Base-by-base conservation (phyloP, 345 rosid species). In the Adansonia digitata region DNA sequence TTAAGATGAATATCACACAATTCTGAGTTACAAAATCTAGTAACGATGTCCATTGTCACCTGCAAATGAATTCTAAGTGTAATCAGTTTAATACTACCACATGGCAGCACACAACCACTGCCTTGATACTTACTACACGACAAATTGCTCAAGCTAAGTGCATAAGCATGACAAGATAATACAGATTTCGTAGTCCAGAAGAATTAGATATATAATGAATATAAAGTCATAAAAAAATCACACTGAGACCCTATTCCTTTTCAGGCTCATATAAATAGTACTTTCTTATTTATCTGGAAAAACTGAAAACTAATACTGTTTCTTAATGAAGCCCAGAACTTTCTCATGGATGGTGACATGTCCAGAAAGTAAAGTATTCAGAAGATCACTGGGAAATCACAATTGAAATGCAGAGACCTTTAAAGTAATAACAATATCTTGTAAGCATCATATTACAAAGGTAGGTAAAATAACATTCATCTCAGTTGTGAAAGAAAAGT, bases 1-100 rank as follows among this genome's bases (percentile, higher is more conserved):
- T 94, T 92, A 82, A 94, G 81, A 90, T 90, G 97, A 85, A 94
- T 90, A 80, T 87, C 87, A 85, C 92, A 92, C 49, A 85, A 85
- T 45, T 90, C 92, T 14, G 86, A 77, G 71, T 76, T 83, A 84
- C 87, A 89, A 78, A 94, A 86, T 48, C 66, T 85, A 74, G 85
- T 76, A 27, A 88, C 71, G 63, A 88, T 86, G 85, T 94, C 97
- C 87, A 84, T 76, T 59, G 92, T 82, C 67, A 85, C 97, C 98
- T 94, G 80, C 72, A 65, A 84, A 73, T 18, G 42, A 72, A 42
- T 60, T 53, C 22, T 17, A 63, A n/a, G 48, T 51, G 69, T 18
- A 55, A 64, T 7, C 5, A 29, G n/a, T 73, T 45, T 59, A 29
- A 9, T 73, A 20, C 18, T 29, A 59, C 42, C 57, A 45, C 29